Conservation (phyloP, 305 asterid genomes). For the Fraxinus platypoda region DNA sequence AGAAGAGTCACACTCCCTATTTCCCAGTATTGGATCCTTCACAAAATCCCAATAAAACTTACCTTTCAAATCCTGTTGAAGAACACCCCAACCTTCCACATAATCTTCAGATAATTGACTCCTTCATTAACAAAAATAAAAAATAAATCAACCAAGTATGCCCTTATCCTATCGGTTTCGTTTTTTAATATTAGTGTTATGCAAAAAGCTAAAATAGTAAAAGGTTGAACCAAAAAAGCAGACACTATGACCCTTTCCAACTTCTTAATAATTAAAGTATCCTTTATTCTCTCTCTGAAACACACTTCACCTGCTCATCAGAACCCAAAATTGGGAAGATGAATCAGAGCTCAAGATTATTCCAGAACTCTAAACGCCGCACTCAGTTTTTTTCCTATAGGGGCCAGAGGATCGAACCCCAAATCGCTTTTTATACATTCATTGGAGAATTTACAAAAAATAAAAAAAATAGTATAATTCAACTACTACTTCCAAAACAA, state of each 20-base stretch:
- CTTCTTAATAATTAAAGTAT: not conserved
- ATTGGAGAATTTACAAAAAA: too few species aligned
- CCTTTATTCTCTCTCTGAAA: not conserved
- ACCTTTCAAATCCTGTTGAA: not conserved
- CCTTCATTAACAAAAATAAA: not conserved
- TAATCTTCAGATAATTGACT: not conserved
- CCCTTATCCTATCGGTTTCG: not conserved
- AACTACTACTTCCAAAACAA: not conserved
- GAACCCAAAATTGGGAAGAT: not conserved
- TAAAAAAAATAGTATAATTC: not conserved
- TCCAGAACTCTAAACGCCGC: not conserved
- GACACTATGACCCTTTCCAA: not conserved
- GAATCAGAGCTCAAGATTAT: not conserved
- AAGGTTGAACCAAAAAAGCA: not conserved
- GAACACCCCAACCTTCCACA: not conserved
- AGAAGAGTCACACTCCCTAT: conserved; percentile 57
- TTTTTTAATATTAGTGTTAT: not conserved
- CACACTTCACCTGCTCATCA: not conserved
- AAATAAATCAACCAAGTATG: not conserved
- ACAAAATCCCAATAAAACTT: conserved; percentile 24
- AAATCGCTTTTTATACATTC: not conserved
- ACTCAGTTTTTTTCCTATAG: not conserved
- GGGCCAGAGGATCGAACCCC: not conserved
- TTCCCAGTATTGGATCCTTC: conserved; percentile 51
- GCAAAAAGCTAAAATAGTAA: not conserved